phyloP scores from a whole-genome alignment of 2,329 filamentous ascomycete genomes.

The Cercospora citrullina region DNA sequence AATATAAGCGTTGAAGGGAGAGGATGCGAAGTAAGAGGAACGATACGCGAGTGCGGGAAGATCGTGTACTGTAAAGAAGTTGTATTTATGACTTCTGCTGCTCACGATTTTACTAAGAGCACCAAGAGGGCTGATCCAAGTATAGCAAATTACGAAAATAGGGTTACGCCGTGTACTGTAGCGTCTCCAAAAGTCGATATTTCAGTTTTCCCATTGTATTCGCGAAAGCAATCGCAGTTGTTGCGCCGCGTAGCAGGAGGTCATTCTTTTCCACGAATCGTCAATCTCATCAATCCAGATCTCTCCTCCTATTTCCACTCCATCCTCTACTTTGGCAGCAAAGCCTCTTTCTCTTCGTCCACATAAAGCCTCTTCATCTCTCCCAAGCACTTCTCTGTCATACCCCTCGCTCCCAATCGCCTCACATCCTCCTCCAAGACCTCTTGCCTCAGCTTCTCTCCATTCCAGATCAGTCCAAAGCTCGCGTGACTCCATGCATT shows the following conservation, averaged over 20 bases:
- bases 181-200: background rate
- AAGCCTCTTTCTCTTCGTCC: background rate
- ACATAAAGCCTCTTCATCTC: slow-evolving; percentile 1
- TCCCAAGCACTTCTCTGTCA: background rate
- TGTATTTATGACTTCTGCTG: background rate
- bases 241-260: background rate
- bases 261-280: background rate
- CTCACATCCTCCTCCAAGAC: background rate
- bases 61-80: background rate
- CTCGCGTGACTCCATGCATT: slow-evolving; percentile 3
- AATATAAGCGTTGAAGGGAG: background rate
- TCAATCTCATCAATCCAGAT: no score
- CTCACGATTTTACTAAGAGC: background rate
- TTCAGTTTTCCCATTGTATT: background rate
- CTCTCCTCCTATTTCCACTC: no score
- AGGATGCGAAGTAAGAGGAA: background rate
- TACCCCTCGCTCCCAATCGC: background rate
- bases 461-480: background rate
- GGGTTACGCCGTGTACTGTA: background rate
- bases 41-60: no score
- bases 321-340: background rate
- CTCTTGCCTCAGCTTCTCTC: slow-evolving; percentile 3
- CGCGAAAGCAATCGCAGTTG: background rate
- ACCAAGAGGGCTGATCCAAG: background rate
- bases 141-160: background rate